Evolutionary conservation across 495 filamentous ascomycete species (phyloP), one percentile per base, ranked within the genome.

Genomic region (Pyrenula massariospora): DNA sequence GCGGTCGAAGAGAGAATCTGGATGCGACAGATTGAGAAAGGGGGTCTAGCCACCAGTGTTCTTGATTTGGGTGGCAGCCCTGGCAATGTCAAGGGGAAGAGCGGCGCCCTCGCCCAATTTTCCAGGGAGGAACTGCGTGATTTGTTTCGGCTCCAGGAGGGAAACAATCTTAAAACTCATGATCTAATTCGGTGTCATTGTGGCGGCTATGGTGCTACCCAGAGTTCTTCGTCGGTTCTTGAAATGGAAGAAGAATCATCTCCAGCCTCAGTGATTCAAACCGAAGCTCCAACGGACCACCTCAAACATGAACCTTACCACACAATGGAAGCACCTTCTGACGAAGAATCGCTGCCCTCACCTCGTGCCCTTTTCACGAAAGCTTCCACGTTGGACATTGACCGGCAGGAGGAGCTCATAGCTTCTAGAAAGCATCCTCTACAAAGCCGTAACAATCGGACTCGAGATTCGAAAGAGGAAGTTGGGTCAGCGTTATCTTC

Each of bases 1-100:
- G 85, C 79, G 20, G 69, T 92, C 25, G 87, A 92, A 58, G 87
- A 92, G 70, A 91, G 89, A 70, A 90, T 92, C 58, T 91, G 80
- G 72, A 87, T 91, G 65, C 73, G 87, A n/a, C 87, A 92, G 63
- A 71, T 89, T 2, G 86, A 83, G 31, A 92, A 92, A 69, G 71
- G 81, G 48, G 85, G 85, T 2, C 69, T 87, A n/a, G 82, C 82
- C 12, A 83, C 84, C 59, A 81, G 76, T 57, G 79, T 87, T 23
- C 81, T 87, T 69, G 82, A 85, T 59, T 8, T 20, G 22, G 50
- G 50, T 5, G 50, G 50, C 64, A 19, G 8, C 20, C 10, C 71
- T 0, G 67, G 69, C 36, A 66, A 63, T 54, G 65, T 73, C 31
- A 70, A 73, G 51, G 72, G 73, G 25, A 69, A 82, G 53, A 87